Evolutionary conservation across 2,329 filamentous ascomycete species (phyloP), one percentile per base, ranked within the genome.

Genomic region (Aotearoamyces nothofagi): DNA sequence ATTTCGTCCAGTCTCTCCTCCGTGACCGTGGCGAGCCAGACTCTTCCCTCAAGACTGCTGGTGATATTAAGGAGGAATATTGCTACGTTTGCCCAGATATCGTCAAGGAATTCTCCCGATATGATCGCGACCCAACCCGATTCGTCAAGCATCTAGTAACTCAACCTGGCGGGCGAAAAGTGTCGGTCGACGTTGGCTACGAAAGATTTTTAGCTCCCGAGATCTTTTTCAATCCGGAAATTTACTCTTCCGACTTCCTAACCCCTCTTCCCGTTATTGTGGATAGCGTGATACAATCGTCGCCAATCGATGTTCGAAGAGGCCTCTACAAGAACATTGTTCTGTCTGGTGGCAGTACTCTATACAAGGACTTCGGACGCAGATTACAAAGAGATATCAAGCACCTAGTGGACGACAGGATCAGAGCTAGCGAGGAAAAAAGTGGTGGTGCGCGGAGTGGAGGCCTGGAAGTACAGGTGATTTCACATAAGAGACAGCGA

Each of bases 271-370:
- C 90, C 14, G 80, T 71, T 28, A 90, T 98, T 28, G 92, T 98
- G 37, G 90, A 98, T 51, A 79, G 78, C 32, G 90, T 96, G 39
- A 98, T 98, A 45, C 90, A 98, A 57, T 87, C 84, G 32, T 93
- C 87, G 17, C 90, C 90, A 23, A 98, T 98, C 45, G 90, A 98
- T 50, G 92, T 98, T 25, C 79, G 90, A 49, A 75, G 90, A 58
- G 90, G 90, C 23, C 67, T 98, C 20, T 98, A 98, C 71, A 98
- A 98, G 73, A 98, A 98, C 60, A 98, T 98, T 58, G 90, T 98
- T 19, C 66, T 98, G 20, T 96, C 87, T 3, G 90, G 90, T 51
- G 90, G 90, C 45, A 94, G 86, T 43, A 98, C 90, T 13, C 63
- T 98, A 37, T 98, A 96, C 70, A 94, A 96, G 59, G 86, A 98